Conservation (phyloP, 2,329 filamentous ascomycete species). For the Neobulgaria alba region DNA sequence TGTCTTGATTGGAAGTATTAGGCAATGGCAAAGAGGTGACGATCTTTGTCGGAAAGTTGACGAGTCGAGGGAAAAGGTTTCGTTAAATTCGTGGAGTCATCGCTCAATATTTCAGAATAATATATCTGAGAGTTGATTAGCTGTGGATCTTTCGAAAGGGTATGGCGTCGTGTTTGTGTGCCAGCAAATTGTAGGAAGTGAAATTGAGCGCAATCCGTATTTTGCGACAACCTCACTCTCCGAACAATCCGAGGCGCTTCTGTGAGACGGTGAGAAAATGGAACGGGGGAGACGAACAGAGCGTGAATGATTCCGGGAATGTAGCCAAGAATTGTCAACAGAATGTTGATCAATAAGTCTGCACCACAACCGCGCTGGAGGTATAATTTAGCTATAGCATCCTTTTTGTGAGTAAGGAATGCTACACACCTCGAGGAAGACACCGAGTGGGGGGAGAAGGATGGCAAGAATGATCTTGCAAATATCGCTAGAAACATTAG, state of each 20-base stretch:
- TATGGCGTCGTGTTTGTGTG: constrained; percentile 1
- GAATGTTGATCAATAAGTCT: constrained; percentile 87
- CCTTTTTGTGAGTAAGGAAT: neutral
- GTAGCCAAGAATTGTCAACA: constrained; percentile 65
- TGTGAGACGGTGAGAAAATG: too few species aligned
- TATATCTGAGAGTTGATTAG: constrained; percentile 46
- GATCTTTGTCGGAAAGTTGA: constrained; percentile 8
- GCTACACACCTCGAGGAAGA: constrained; percentile 65
- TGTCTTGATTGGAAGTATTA: constrained; percentile 6
- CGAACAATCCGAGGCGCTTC: too few species aligned
- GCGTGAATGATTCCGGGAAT: constrained; percentile 87
- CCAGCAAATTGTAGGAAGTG: neutral
- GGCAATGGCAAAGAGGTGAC: constrained; percentile 12
- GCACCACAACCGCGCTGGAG: constrained; percentile 66
- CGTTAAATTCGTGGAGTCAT: constrained; percentile 1
- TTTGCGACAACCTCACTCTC: too few species aligned
- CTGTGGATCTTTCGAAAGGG: neutral
- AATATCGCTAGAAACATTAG: constrained; percentile 49
- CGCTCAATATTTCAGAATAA: constrained; percentile 78
- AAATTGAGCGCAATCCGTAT: neutral
- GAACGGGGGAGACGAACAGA: constrained; percentile 47
- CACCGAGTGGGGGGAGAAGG: constrained; percentile 81
- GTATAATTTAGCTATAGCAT: neutral
- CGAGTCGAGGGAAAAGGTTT: neutral
- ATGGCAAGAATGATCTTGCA: constrained; percentile 83